Evolutionary conservation across 805 yeast genomes (phyloP), one percentile per base, ranked within the genome.

Genomic region (Myxozyma nipponensis): DNA sequence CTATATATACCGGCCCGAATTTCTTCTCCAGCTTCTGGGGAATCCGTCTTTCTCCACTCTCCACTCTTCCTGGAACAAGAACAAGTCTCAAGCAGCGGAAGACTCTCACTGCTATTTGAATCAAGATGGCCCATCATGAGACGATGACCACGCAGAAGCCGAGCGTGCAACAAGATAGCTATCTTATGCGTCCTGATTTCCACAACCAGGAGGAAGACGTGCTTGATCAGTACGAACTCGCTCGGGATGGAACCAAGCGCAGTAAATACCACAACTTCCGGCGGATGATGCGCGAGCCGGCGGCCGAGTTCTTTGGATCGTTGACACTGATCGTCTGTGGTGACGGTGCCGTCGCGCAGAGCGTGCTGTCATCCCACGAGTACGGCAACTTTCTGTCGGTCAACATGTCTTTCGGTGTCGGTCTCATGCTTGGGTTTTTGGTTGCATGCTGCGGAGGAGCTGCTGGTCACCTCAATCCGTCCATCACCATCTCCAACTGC

Each of bases 381-480:
- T 68, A 68, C 35, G 79, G 79, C 58, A 68, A 68, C 44, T 72
- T 69, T 49, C 70, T 70, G 41, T 67, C 72, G 18, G 64, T 76
- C 46, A 73, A 74, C 2, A 58, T 77, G 36, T 69, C 74, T n/a
- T 77, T 81, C 81, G 82, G 78, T 40, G 66, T 76, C 34, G 82
- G 78, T 0, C 79, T 75, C 35, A 73, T 75, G 59, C 62, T 77
- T 61, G 82, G 81, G 43, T 76, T 75, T 58, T 67, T 70, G 46
- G 67, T 71, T 5, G 70, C 79, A 37, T 17, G 52, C 25, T 80
- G 80, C 52, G 82, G 82, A 57, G 68, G 77, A 46, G 76, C 81
- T 35, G 82, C 81, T 60, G 82, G 77, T n/a, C 82, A 77, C 63
- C 61, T 77, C 52, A 77, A 78, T 63, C 81, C 82, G 2, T 77